Evolutionary conservation across 352 stramenopile species (phyloP).

Genomic region (Ophiocytium majus): DNA sequence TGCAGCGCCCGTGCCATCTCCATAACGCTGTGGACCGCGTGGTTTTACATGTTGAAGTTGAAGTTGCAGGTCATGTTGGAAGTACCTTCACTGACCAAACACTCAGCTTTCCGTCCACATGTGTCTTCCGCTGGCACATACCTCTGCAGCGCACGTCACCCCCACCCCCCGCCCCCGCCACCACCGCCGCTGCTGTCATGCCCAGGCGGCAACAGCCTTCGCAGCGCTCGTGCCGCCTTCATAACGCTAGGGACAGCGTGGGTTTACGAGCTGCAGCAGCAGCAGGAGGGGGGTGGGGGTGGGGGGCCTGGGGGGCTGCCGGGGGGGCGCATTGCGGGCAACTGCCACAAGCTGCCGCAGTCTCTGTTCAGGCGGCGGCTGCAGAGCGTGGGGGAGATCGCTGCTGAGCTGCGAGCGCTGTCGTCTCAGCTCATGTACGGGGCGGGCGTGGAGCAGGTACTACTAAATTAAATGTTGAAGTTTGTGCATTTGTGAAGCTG

Average conservation of each 20-base stretch:
- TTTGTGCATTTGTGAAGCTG: too few species aligned
- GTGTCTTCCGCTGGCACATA: too few species aligned
- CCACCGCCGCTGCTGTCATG: too few species aligned
- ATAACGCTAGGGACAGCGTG: slow-evolving; percentile 6
- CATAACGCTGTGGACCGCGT: slow-evolving; percentile 1
- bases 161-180: too few species aligned
- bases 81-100: too few species aligned
- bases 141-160: too few species aligned
- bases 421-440: not conserved
- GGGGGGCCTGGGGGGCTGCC: too few species aligned
- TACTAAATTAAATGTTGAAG: too few species aligned
- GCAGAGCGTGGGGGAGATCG: not conserved
- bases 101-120: too few species aligned
- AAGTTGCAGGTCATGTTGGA: not conserved
- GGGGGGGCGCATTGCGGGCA: not conserved
- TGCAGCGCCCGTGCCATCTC: not conserved
- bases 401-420: not conserved
- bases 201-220: not conserved
- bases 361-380: not conserved
- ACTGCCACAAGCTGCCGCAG: slow-evolving; percentile 17
- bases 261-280: not conserved
- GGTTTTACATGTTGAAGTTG: not conserved
- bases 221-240: not conserved
- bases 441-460: not conserved
- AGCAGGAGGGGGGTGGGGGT: not conserved